phyloP scores from a whole-genome alignment of 2,329 filamentous ascomycete species.

The Alternaria incomplexa region DNA sequence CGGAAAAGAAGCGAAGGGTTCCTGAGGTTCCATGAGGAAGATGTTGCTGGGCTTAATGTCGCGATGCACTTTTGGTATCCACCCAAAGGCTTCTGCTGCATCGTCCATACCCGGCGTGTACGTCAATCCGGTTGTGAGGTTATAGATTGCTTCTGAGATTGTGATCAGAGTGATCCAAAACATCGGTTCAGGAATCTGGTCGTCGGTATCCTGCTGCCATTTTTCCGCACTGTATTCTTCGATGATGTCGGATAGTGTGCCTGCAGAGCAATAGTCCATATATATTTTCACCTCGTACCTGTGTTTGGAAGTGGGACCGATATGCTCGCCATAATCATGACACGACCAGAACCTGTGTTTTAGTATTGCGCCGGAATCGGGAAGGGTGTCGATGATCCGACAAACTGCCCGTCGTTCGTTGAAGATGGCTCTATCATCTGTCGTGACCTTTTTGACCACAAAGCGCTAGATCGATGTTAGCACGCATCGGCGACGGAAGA shows the following conservation, averaged over 20 bases:
- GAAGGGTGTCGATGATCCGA: background rate
- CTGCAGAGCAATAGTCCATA: background rate
- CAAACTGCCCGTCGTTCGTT: background rate
- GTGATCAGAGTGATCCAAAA: background rate
- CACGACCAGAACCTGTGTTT: background rate
- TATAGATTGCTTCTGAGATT: background rate
- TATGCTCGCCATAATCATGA: background rate
- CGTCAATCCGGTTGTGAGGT: background rate
- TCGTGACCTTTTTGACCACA: background rate
- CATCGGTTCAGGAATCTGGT: background rate
- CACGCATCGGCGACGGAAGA: background rate
- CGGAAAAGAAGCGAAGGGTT: background rate
- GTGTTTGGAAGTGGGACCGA: background rate
- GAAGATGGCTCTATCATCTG: background rate
- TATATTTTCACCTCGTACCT: background rate
- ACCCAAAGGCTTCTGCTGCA: background rate
- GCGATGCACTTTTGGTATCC: background rate
- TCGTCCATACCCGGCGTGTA: background rate
- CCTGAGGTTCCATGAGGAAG: background rate
- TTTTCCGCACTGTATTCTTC: background rate
- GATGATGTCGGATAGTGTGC: background rate
- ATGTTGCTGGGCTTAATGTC: background rate
- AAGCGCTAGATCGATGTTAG: background rate
- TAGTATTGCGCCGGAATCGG: background rate
- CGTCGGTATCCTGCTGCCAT: background rate